Evolutionary conservation across 2,329 filamentous ascomycete genomes (phyloP), one percentile per base, ranked within the genome.

Genomic region (Diplocarpon mali): DNA sequence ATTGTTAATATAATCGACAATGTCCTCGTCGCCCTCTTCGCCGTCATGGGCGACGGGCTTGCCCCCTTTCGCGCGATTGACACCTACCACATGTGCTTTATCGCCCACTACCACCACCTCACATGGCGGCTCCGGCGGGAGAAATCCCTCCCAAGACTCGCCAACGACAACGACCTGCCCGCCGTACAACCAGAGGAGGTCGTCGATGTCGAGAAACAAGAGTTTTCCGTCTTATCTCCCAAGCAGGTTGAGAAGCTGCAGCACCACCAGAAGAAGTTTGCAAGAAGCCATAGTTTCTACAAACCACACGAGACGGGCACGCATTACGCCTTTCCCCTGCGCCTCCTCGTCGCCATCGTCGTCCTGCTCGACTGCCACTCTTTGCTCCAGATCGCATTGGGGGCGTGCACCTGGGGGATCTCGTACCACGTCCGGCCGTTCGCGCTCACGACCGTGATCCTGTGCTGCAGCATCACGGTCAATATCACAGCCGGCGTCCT

Each of bases 301-400:
- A 89, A 89, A 57, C 85, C 86, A 0, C 83, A 93, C 62, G 86
- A 93, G 64, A 93, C 86, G 0, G 70, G 77, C 29, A 93, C 86
- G 0, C 86, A 93, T 60, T 72, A 78, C 59, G 82, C 86, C 0
- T 93, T 93, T 50, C 85, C 86, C 0, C 68, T 89, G 1, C 72
- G 74, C 28, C 69, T 87, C 5, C 76, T 93, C 28, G 72, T 92
- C 31, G 78, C 83, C 46, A 80, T 90, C 47, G 81, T 90, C n/a
- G 69, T 85, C 6, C 68, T 93, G 2, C 71, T 92, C 2, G 86
- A 93, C 61, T 80, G 75, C 49, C 86, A 93, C 65, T 87, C 82
- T 4, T 69, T 84, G 29, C 72, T 93, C 34, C 86, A 93, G 60
- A 85, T 93, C 54, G 75, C 83, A 0, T 78, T 93, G 0, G 86